These are phyloP conservation scores for Aspergillus ellipticus DNA, from an alignment of 495 filamentous ascomycete genomes.

Conservation along the genomic window DNA sequence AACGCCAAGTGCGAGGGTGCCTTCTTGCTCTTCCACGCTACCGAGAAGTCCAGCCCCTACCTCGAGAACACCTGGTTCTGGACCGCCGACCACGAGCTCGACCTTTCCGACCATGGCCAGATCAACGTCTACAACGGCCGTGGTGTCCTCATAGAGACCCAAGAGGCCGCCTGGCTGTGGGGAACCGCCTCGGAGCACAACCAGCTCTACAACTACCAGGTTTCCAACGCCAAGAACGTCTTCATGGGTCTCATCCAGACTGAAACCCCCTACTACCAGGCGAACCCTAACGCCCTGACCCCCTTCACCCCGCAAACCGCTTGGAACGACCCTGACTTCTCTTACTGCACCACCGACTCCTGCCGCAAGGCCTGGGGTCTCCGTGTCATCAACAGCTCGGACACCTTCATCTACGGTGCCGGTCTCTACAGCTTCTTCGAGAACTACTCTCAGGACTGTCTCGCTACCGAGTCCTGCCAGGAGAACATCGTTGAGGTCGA, in stretches of 20 bases:
- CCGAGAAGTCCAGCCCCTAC: constrained; percentile 65
- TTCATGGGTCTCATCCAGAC: constrained; percentile 86
- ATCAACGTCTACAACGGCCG: constrained; percentile 91
- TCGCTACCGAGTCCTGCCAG: constrained; percentile 74
- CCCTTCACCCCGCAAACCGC: constrained; percentile 61
- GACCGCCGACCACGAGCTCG: constrained; percentile 92
- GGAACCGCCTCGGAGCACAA: constrained; percentile 85
- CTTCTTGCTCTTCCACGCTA: constrained; percentile 81
- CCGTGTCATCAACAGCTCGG: constrained; percentile 64
- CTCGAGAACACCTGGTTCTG: constrained; percentile 94
- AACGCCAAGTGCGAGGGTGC: constrained; percentile 62
- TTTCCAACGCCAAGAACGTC: constrained; percentile 73
- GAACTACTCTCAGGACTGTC: constrained; percentile 80
- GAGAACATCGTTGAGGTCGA: constrained; percentile 83
- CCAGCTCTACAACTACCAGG: constrained; percentile 85
- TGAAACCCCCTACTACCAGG: constrained; percentile 90
- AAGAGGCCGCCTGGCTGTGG: constrained; percentile 58
- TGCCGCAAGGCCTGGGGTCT: constrained; percentile 85
- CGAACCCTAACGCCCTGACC: constrained; percentile 70
- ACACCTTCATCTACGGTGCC: constrained; percentile 71
- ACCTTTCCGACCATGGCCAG: constrained; percentile 70
- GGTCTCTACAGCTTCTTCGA: constrained; percentile 85
- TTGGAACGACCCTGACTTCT: constrained; percentile 76
- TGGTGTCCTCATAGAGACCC: constrained; percentile 71
- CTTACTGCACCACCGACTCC: constrained; percentile 52